Base-by-base conservation (phyloP, 148 eudicot species). In the Fagopyrum homotropicum region DNA sequence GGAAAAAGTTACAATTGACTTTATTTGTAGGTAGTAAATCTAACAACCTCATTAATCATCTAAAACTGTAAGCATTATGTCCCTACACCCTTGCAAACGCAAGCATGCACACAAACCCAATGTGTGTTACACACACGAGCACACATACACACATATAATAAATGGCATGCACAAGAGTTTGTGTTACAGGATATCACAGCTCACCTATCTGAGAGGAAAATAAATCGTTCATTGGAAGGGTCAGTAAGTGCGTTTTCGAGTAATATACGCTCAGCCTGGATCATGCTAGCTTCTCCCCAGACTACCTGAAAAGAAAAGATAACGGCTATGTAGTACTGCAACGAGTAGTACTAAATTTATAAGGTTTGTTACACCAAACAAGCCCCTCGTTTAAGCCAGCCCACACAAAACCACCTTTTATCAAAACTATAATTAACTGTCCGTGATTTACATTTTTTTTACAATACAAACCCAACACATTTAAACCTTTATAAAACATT, bases 281-380 rank as follows among this genome's bases (percentile, higher is more conserved):
- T 83, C 96, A 90, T 90, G 86, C 79, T 88, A 70, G 96, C 88
- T 84, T 76, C 92, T 80, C 96, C 96, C 96, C 96, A 90, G 75
- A 86, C 90, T 83, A 90, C 88, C 96, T 90, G 84, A 75, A 73
- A 77, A 81, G 30, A 44, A 80, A 69, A n/a, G 14, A 9, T 50
- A 50, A 50, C 17, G 5, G 17, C 59, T 55, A 55, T 55, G n/a
- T 55, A 16, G 16, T 16, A n/a, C 59, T 55, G 22, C 59, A 11
- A 55, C 6, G 17, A 55, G 19, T 57, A 57, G 64, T 57, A 57
- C 17, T 57, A 0, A 56, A 3, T 8, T 52, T 55, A 55, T 17
- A 55, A 22, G 59, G 16, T 7, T 14, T 1, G 59, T 55, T 16
- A 5, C 59, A 55, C 59, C 5, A 55, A 55, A 55, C 6, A 6